Evolutionary conservation across 805 yeast species (phyloP), one percentile per base, ranked within the genome.

Genomic region (Sugiyamaella valdiviana): DNA sequence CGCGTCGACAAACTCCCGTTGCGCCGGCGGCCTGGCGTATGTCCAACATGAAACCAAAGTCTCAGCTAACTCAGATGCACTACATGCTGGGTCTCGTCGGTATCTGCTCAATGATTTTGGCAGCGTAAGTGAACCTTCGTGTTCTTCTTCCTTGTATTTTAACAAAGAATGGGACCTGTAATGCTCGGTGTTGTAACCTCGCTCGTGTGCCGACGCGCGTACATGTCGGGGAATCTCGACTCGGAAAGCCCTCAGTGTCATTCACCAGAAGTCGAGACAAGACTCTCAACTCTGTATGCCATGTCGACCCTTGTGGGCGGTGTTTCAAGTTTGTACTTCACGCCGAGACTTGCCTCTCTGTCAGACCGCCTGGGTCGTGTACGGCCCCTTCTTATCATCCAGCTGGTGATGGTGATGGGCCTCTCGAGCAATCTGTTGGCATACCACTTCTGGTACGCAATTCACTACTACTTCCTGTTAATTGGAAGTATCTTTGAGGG

Each of bases 401-500:
- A 44, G 10, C 17, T n/a, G 15, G 32, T 32, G 7, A 44, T 44
- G 20, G 41, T 39, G 14, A 9, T 36, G n/a, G 42, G 47, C 6
- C 22, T 44, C n/a, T 36, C 24, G 5, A 44, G 36, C 6, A 44
- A 44, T 22, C 36, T 44, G 16, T 10, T 37, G 6, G 36, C n/a
- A 3, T 36, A 36, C 22, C 41, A 44, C 12, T 4, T 36, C 14
- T 37, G 42, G 42, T n/a, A 12, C 4, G 3, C 7, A 5, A 5
- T 44, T 7, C 29, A 36, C 36, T 44, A 36, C 16, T 39, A 36
- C 7, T 44, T 38, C 36, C 41, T 44, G 14, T 16, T 44, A 15
- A 9, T 26, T 9, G 42, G 42, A 21, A 35, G 42, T 17, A 15
- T 44, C 5, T 37, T 44, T 2, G 47, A 44, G 15, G 47, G 47